phyloP scores from a whole-genome alignment of 2,329 filamentous ascomycete genomes.

The Trichoderma atrobrunneum region DNA sequence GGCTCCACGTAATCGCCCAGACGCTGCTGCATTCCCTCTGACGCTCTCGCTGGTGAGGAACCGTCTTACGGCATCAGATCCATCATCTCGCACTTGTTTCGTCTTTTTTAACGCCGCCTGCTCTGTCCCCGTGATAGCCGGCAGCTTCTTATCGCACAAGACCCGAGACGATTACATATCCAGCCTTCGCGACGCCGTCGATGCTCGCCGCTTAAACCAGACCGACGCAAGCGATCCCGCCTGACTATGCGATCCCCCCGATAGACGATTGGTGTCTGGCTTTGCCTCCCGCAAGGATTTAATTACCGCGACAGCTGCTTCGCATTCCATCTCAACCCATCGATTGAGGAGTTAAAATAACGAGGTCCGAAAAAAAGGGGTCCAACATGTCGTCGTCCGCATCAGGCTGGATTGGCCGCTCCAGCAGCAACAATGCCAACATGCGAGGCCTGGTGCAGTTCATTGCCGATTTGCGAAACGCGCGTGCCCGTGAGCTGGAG shows the following conservation, averaged over 20 bases:
- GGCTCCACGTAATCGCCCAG: neutral
- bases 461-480: slow-evolving; percentile 94
- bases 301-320: neutral
- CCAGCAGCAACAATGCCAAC: slow-evolving; percentile 62
- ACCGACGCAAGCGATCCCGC: slow-evolving; percentile 24
- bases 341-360: neutral
- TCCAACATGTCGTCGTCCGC: slow-evolving; percentile 54
- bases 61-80: neutral
- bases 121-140: neutral
- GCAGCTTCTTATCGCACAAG: neutral
- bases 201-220: slow-evolving; percentile 28
- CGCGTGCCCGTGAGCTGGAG: slow-evolving; percentile 88
- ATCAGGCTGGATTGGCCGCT: slow-evolving; percentile 63
- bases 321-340: neutral
- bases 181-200: slow-evolving; percentile 23
- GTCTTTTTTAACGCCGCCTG: neutral
- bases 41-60: neutral
- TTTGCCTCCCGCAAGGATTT: slow-evolving; percentile 21
- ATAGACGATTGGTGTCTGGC: slow-evolving; percentile 28
- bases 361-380: neutral
- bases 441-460: slow-evolving; percentile 92
- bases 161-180: slow-evolving; percentile 12
- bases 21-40: neutral
- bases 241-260: slow-evolving; percentile 35
- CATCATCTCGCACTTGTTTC: neutral